Percentiles rank a stretch among this genome's conserved stretches.
Evolutionary conservation across 2,329 filamentous ascomycete genomes (phyloP).

Genomic region (Ophiostoma sp.): DNA sequence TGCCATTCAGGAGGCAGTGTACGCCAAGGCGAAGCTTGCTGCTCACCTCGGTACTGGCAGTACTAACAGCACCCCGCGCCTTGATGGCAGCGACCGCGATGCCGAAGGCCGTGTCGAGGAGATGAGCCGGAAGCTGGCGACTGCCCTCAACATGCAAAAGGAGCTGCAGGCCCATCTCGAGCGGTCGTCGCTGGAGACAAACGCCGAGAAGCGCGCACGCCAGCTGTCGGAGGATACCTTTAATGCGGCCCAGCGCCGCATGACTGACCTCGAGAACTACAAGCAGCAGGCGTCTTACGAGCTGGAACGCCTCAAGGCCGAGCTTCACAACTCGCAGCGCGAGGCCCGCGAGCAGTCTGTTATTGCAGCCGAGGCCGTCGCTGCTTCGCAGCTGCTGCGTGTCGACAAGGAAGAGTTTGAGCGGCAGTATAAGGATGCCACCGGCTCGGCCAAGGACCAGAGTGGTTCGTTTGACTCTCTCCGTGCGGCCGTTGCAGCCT

Average conservation of each 20-base stretch:
- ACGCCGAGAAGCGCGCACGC: slow-evolving; percentile 73
- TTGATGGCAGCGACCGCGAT: slow-evolving; percentile 55
- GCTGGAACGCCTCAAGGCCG: slow-evolving; percentile 76
- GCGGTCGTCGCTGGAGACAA: slow-evolving; percentile 61
- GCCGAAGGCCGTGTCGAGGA: slow-evolving; percentile 64
- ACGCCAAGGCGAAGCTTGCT: slow-evolving; percentile 87
- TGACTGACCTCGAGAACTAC: slow-evolving; percentile 76
- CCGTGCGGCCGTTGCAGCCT: slow-evolving; percentile 70
- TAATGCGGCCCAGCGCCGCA: slow-evolving; percentile 73
- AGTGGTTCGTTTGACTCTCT: slow-evolving; percentile 67
- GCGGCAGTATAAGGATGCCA: slow-evolving; percentile 60
- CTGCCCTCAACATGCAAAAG: slow-evolving; percentile 69
- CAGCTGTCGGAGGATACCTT: slow-evolving; percentile 85
- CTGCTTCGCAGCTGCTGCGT: slow-evolving; percentile 66
- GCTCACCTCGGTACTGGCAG: slow-evolving; percentile 59
- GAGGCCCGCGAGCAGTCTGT: slow-evolving; percentile 75
- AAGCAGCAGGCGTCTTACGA: slow-evolving; percentile 80
- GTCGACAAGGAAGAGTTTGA: slow-evolving; percentile 81
- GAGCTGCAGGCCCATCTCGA: slow-evolving; percentile 77
- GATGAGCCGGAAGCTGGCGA: slow-evolving; percentile 75
- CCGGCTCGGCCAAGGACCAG: slow-evolving; percentile 64
- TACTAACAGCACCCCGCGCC: slow-evolving; percentile 54
- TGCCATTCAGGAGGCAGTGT: slow-evolving; percentile 90
- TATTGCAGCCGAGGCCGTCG: slow-evolving; percentile 68
- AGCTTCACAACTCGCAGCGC: slow-evolving; percentile 74